These are phyloP conservation scores for Alloteropsis semialata DNA, from an alignment of 176 grass and related monocot species.

Conservation along the genomic window DNA sequence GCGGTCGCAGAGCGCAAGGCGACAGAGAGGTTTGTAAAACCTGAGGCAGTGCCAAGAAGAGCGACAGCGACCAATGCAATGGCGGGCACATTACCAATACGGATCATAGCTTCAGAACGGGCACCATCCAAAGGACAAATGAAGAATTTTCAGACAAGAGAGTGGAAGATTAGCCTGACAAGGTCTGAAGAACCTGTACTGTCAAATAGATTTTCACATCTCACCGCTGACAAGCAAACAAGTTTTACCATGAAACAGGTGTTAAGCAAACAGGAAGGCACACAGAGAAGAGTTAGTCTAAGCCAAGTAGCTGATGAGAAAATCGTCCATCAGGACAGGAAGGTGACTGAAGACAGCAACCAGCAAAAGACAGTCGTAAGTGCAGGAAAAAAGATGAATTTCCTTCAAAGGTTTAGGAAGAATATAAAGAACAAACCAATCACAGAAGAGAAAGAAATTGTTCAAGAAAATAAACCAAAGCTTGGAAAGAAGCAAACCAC, in stretches of 20 bases:
- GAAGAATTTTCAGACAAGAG: conserved; percentile 28
- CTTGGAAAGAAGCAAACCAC: conserved; percentile 28
- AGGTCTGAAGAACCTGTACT: conserved; percentile 33
- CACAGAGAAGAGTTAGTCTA: conserved; percentile 27
- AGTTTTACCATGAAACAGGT: conserved; percentile 51
- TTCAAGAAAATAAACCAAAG: conserved; percentile 22
- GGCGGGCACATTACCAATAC: conserved; percentile 31
- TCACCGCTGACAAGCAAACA: conserved; percentile 35
- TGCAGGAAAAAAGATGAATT: conserved; percentile 36
- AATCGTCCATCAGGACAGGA: conserved; percentile 29
- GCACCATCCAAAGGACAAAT: conserved; percentile 19
- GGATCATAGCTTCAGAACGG: conserved; percentile 36
- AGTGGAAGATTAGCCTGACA: conserved; percentile 35
- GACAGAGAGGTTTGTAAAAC: conserved; percentile 48
- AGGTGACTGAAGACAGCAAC: conserved; percentile 34
- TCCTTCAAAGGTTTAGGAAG: conserved; percentile 37
- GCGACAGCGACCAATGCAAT: background rate
- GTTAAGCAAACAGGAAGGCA: conserved; percentile 22
- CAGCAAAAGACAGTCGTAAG: conserved; percentile 16
- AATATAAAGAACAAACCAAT: conserved; percentile 21
- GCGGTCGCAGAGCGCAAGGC: conserved; percentile 22
- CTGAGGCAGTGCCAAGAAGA: conserved; percentile 39
- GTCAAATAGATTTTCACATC: conserved; percentile 10
- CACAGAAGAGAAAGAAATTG: conserved; percentile 17
- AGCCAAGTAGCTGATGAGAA: conserved; percentile 22